Evolutionary conservation across 176 grass and related monocot genomes (phyloP).

Genomic region (maize (Zea mays)): Zm-B73-REFERENCE-NAM-5.0 NC_050102.1:134190501-134191000

Average conservation of each 20-base stretch:
- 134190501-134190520: not conserved
- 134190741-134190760: constrained; percentile 40
- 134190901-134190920: not conserved
- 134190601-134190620: constrained; percentile 25
- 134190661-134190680: constrained; percentile 28
- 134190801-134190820: not conserved
- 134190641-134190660: constrained; percentile 24
- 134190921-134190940: constrained; percentile 28
- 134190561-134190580: not conserved
- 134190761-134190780: constrained; percentile 28
- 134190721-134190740: constrained; percentile 34
- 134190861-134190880: constrained; percentile 20
- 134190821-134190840: constrained; percentile 50
- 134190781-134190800: constrained; percentile 3
- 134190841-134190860: constrained; percentile 35
- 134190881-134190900: constrained; percentile 6
- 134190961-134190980: constrained; percentile 30
- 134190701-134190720: constrained; percentile 23
- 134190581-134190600: constrained; percentile 5
- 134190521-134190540: not conserved
- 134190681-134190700: constrained; percentile 14
- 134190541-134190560: constrained; percentile 10
- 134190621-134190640: constrained; percentile 8
- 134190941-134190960: constrained; percentile 11
- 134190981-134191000: not conserved